Percentiles rank a stretch among this genome's conserved stretches.
These are phyloP conservation scores for Melaleuca alternifolia DNA, from an alignment of 345 rosid genomes.

Conservation along the genomic window DNA sequence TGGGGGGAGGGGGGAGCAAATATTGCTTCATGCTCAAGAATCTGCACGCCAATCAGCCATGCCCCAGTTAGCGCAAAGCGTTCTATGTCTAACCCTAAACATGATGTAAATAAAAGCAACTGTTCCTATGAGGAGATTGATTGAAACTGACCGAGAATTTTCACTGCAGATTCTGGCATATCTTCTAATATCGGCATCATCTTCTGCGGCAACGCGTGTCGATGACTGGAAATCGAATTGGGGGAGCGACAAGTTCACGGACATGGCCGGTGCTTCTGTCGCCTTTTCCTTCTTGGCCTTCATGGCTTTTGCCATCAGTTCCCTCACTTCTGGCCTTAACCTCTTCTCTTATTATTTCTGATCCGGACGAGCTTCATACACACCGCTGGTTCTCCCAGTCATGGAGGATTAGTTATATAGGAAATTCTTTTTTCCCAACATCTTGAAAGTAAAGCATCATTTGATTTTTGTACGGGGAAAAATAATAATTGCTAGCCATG, in stretches of 20 bases:
- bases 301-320: slow-evolving; percentile 61
- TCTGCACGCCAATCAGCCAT: neutral
- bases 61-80: neutral
- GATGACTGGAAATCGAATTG: slow-evolving; percentile 96
- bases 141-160: neutral
- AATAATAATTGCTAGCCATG: neutral
- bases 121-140: neutral
- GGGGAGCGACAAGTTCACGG: slow-evolving; percentile 94
- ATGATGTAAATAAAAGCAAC: neutral
- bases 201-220: slow-evolving; percentile 86
- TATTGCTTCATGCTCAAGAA: neutral
- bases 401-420: neutral
- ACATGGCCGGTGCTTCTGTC: slow-evolving; percentile 83
- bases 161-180: slow-evolving; percentile 65
- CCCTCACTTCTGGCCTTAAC: slow-evolving; percentile 63
- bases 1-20: neutral
- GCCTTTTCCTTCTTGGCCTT: slow-evolving; percentile 83
- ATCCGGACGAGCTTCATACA: neutral
- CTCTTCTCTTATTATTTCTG: slow-evolving; percentile 15
- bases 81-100: neutral
- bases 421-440: neutral
- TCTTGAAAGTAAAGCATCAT: neutral
- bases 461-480: neutral
- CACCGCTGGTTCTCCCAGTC: neutral
- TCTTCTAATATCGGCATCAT: slow-evolving; percentile 86